Evolutionary conservation across 495 filamentous ascomycete genomes (phyloP).

Genomic region (Daldinia caldariorum): DNA sequence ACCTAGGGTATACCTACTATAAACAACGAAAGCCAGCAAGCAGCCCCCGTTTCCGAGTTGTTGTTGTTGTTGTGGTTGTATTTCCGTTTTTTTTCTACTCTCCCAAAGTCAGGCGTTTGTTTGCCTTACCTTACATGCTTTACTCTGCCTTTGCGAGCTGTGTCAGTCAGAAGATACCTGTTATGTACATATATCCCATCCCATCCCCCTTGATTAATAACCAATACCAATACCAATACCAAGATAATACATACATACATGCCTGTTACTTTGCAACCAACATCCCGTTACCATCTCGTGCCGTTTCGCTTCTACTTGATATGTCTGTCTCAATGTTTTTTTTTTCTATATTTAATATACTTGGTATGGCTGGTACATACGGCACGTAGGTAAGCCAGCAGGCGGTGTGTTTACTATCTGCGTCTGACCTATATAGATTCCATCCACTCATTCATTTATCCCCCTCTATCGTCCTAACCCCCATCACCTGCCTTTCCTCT

Average conservation of each 20-base stretch:
- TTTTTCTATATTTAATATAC: not conserved
- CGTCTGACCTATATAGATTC: slow-evolving; percentile 1
- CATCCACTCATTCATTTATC: too few species aligned
- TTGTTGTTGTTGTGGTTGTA: too few species aligned
- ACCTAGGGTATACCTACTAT: too few species aligned
- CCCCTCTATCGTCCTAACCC: not conserved
- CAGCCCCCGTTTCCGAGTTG: too few species aligned
- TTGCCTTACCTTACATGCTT: too few species aligned
- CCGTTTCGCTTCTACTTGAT: not conserved
- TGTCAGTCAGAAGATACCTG: not conserved
- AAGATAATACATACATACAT: slow-evolving; percentile 1
- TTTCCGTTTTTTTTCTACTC: not conserved
- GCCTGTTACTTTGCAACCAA: not conserved
- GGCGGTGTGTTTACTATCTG: not conserved
- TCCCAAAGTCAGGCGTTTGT: slow-evolving; percentile 4
- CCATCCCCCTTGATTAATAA: slow-evolving; percentile 12
- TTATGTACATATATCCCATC: too few species aligned
- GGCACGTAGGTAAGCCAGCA: too few species aligned
- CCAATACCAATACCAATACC: not conserved
- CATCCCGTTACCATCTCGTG: too few species aligned
- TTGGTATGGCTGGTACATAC: too few species aligned
- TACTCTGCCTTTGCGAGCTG: not conserved
- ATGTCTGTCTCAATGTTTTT: not conserved
- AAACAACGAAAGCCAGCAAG: too few species aligned
- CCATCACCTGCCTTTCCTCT: not conserved